These are phyloP conservation scores for Debaryomyces nepalensis DNA, from an alignment of 1,139 yeast species.

Conservation along the genomic window DNA sequence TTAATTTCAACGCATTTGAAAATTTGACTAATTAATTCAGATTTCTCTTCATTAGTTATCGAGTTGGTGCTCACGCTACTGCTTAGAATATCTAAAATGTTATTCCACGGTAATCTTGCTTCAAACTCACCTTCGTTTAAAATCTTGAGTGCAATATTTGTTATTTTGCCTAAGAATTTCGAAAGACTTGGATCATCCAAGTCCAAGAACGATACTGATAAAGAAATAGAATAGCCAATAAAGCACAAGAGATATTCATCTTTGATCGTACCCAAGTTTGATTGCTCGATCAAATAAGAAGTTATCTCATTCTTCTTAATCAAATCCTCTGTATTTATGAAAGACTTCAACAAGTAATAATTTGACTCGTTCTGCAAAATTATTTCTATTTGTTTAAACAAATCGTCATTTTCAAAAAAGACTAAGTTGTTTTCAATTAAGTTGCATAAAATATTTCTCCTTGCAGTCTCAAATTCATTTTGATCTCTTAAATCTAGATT, in stretches of 20 bases:
- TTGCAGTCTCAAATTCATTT: background rate
- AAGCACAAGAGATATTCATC: conserved; percentile 27
- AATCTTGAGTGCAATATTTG: conserved; percentile 8
- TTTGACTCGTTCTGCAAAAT: conserved; percentile 21
- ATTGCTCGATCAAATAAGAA: conserved; percentile 21
- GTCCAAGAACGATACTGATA: conserved; percentile 4
- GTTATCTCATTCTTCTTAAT: conserved; percentile 17
- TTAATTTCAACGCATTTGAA: conserved; percentile 21
- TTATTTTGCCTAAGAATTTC: conserved; percentile 7
- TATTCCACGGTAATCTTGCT: conserved; percentile 19
- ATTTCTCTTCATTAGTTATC: conserved; percentile 11
- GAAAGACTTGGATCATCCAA: background rate
- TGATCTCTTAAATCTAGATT: background rate
- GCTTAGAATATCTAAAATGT: conserved; percentile 20
- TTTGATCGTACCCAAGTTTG: conserved; percentile 16
- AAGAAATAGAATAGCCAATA: conserved; percentile 27
- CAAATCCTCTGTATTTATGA: conserved; percentile 19
- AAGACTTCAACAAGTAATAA: conserved; percentile 29
- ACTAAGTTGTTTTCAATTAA: conserved; percentile 29
- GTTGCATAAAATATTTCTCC: conserved; percentile 14
- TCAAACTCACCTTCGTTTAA: conserved; percentile 6
- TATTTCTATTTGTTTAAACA: conserved; percentile 20
- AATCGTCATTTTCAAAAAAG: conserved; percentile 24
- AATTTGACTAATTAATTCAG: conserved; percentile 14
- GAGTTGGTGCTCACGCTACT: conserved; percentile 13